Percentiles rank a stretch among this genome's conserved stretches.
phyloP scores from a whole-genome alignment of 805 yeast genomes.

The Grigorovia transvaalensis region DNA sequence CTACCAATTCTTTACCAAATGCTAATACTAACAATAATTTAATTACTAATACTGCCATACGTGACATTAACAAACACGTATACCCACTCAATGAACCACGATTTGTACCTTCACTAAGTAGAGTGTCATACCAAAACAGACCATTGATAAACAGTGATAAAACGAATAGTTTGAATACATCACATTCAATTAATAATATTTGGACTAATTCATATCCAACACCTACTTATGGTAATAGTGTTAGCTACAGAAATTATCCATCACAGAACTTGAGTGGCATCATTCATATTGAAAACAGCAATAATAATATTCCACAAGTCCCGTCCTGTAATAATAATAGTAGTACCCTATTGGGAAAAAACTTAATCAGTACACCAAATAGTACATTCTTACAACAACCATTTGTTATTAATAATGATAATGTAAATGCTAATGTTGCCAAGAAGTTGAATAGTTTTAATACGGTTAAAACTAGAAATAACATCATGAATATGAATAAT shows the following conservation, averaged over 20 bases:
- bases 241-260: not conserved
- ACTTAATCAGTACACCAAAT: not conserved
- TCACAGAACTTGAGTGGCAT: not conserved
- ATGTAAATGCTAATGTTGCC: too few relatives aligned
- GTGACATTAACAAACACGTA: not conserved
- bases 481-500: too few relatives aligned
- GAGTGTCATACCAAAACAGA: not conserved
- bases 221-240: too few relatives aligned
- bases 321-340: not conserved
- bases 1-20: not conserved
- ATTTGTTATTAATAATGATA: too few relatives aligned
- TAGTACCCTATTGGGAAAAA: too few relatives aligned
- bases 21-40: not conserved
- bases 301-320: not conserved
- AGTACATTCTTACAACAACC: not conserved
- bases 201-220: not conserved
- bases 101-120: not conserved
- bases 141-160: not conserved
- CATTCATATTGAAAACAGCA: not conserved
- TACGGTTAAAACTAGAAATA: too few relatives aligned
- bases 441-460: too few relatives aligned
- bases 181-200: too few relatives aligned
- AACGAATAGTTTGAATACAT: too few relatives aligned
- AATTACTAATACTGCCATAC: not conserved
- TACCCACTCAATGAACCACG: not conserved